Evolutionary conservation across 2,329 filamentous ascomycete species (phyloP).

Genomic region (Monosporascus sp.): DNA sequence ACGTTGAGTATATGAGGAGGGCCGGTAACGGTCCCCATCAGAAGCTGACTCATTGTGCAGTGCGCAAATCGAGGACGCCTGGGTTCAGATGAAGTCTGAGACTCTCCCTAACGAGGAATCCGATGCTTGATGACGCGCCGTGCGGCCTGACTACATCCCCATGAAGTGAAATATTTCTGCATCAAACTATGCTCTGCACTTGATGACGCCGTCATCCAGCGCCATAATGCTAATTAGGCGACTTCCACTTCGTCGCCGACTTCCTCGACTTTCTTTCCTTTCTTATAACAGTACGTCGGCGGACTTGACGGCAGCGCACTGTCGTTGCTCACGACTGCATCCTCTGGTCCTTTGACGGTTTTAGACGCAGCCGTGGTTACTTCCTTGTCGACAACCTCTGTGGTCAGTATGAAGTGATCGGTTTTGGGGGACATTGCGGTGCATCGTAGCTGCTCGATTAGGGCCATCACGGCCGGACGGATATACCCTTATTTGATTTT

Average conservation of each 20-base stretch:
- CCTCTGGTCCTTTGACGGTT: not conserved
- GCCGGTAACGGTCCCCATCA: no score
- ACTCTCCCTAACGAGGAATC: slow-evolving; percentile 19
- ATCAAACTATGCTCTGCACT: no score
- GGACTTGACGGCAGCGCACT: not conserved
- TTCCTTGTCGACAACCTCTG: not conserved
- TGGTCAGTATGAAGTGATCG: not conserved
- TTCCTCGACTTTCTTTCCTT: not conserved
- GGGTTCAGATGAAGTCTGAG: slow-evolving; percentile 23
- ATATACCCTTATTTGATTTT: no score
- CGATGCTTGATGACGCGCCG: not conserved
- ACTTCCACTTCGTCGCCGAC: no score
- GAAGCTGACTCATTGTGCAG: slow-evolving; percentile 9
- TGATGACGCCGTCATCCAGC: no score
- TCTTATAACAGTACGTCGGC: not conserved
- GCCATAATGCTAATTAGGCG: no score
- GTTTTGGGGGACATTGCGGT: no score
- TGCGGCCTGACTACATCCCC: not conserved
- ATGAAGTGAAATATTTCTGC: not conserved
- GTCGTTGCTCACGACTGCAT: not conserved
- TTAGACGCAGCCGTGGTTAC: not conserved
- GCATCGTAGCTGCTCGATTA: no score
- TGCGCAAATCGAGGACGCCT: slow-evolving; percentile 19
- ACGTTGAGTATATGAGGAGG: slow-evolving; percentile 15
- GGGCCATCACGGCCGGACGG: no score